These are phyloP conservation scores for Eimeria necatrix DNA, from an alignment of 169 alveolate genomes.

Conservation along the genomic window DNA sequence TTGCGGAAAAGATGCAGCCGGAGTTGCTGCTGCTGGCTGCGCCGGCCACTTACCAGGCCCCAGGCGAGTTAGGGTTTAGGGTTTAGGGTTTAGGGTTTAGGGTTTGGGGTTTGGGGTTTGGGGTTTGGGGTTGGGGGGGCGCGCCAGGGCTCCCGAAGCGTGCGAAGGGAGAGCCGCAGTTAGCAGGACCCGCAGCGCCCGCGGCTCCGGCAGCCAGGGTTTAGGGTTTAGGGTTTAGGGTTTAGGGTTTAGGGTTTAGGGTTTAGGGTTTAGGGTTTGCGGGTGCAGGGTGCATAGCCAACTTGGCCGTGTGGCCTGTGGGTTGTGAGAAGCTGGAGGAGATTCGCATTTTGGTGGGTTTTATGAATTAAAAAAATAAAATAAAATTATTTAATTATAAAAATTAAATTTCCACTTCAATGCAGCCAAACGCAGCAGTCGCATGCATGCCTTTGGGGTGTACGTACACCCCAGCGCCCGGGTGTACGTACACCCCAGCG, in stretches of 20 bases:
- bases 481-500: not conserved
- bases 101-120: conserved; percentile 13
- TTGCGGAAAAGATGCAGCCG: conserved; percentile 21
- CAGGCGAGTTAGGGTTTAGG: not conserved
- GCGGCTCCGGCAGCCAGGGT: not conserved
- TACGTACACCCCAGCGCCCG: not conserved
- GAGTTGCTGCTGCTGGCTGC: conserved; percentile 18
- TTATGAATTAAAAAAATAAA: no score
- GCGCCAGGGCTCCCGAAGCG: no score
- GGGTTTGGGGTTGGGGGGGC: no score
- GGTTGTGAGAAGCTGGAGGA: not conserved
- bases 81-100: conserved; percentile 44
- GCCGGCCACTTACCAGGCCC: conserved; percentile 11
- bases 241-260: not conserved
- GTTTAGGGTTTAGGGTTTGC: conserved; percentile 19
- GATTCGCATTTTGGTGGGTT: conserved; percentile 6
- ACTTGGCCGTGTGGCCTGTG: conserved; percentile 47
- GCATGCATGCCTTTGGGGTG: conserved; percentile 16
- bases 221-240: conserved; percentile 55
- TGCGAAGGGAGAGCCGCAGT: no score
- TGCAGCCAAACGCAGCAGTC: no score
- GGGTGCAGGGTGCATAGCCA: conserved; percentile 49
- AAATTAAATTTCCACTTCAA: no score
- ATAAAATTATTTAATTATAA: no score
- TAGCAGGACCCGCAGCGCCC: not conserved